phyloP scores from a whole-genome alignment of 2,329 filamentous ascomycete species.

The Ampelomyces quisqualis region DNA sequence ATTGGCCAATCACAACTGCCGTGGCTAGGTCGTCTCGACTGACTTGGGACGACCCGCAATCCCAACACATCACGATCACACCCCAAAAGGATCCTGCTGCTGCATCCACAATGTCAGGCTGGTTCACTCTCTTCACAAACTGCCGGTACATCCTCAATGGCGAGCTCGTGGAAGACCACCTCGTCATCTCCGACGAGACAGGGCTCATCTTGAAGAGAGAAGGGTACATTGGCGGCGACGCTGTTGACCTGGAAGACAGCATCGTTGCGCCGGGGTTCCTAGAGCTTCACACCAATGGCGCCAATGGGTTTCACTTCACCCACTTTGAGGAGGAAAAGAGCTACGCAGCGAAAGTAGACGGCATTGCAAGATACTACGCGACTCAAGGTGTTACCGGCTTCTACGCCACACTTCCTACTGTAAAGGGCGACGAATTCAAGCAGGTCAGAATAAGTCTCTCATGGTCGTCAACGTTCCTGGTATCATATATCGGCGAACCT shows the following conservation, averaged over 20 bases:
- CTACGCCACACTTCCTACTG: constrained; percentile 57
- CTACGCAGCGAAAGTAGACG: constrained; percentile 49
- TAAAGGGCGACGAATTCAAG: constrained; percentile 50
- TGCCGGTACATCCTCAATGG: constrained; percentile 49
- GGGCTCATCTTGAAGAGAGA: constrained; percentile 47
- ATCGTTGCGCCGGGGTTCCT: constrained; percentile 58
- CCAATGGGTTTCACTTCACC: constrained; percentile 57
- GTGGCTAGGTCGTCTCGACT: constrained; percentile 11
- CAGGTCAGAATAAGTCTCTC: constrained; percentile 31
- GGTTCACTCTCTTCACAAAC: constrained; percentile 51
- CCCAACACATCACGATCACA: constrained; percentile 2
- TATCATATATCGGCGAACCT: neutral
- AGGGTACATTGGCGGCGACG: constrained; percentile 48
- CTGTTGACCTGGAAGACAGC: constrained; percentile 51
- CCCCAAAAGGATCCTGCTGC: constrained; percentile 7
- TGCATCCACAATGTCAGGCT: constrained; percentile 40
- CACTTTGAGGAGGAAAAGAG: constrained; percentile 47
- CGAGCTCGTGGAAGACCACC: constrained; percentile 46
- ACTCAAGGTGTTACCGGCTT: constrained; percentile 56
- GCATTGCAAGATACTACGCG: constrained; percentile 52
- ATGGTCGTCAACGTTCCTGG: neutral
- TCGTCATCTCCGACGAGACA: constrained; percentile 50
- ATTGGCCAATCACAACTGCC: constrained; percentile 12
- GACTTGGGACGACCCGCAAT: constrained; percentile 9
- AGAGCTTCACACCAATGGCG: constrained; percentile 58